These are phyloP conservation scores for Raphanus raphanistrum DNA, from an alignment of 345 rosid species.

Conservation along the genomic window DNA sequence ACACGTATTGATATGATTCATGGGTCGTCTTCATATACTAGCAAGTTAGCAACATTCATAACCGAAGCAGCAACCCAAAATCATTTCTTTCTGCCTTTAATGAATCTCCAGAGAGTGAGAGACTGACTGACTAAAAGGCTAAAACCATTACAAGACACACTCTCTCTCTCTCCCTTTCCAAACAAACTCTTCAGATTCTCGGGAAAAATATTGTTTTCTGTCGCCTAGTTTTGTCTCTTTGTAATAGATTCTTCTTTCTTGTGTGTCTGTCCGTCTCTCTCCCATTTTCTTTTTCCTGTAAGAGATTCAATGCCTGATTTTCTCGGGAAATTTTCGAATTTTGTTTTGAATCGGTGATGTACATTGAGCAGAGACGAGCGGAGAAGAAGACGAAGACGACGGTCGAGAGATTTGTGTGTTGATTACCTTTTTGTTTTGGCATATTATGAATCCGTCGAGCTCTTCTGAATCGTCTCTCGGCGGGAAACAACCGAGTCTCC, in stretches of 20 bases:
- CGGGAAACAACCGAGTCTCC: constrained; percentile 11
- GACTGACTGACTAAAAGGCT: neutral
- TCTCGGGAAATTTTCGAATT: neutral
- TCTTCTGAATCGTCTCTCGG: neutral
- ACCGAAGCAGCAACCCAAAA: constrained; percentile 16
- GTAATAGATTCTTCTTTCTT: neutral
- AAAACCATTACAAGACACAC: neutral
- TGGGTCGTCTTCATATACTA: neutral
- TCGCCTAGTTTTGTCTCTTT: constrained; percentile 2
- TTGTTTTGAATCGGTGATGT: neutral
- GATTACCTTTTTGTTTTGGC: neutral
- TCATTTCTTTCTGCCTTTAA: neutral
- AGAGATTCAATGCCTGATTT: constrained; percentile 1
- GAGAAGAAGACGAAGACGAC: constrained; percentile 7
- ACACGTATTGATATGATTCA: neutral
- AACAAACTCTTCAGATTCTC: constrained; percentile 29
- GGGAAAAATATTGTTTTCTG: neutral
- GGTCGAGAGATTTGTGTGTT: neutral
- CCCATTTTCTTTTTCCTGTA: no score
- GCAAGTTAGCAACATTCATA: neutral
- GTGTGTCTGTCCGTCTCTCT: neutral
- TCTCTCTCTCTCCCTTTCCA: neutral
- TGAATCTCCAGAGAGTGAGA: constrained; percentile 9
- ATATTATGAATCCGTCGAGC: constrained; percentile 9
- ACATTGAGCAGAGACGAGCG: constrained; percentile 4